These are phyloP conservation scores for Rhynchosporium graminicola DNA, from an alignment of 2,329 filamentous ascomycete genomes.

Conservation along the genomic window DNA sequence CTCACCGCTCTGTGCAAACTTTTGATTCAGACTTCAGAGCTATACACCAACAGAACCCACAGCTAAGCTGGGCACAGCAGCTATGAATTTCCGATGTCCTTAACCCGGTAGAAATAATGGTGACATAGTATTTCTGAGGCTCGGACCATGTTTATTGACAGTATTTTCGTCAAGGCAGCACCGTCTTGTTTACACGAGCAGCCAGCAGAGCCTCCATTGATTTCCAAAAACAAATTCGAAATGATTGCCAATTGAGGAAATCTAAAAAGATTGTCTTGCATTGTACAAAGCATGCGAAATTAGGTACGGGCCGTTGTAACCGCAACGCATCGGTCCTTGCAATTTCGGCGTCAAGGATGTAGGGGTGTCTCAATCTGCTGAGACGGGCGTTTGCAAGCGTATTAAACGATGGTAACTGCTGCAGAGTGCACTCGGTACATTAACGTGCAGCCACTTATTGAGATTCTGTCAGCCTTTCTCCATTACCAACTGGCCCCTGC, in stretches of 20 bases:
- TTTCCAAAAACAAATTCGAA: slow-evolving; percentile 1
- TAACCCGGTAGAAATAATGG: not conserved
- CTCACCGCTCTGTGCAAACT: too few species aligned
- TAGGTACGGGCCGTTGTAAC: slow-evolving; percentile 29
- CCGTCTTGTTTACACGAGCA: not conserved
- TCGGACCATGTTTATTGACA: slow-evolving; percentile 4
- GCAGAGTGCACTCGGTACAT: slow-evolving; percentile 1
- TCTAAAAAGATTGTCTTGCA: slow-evolving; percentile 5
- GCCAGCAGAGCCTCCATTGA: slow-evolving; percentile 26
- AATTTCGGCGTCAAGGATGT: slow-evolving; percentile 19
- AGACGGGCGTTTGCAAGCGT: slow-evolving; percentile 10
- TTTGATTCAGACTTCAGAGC: too few species aligned
- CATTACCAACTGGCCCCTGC: slow-evolving; percentile 19
- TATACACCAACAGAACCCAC: not conserved
- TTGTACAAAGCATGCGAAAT: slow-evolving; percentile 17
- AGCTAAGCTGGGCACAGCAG: not conserved
- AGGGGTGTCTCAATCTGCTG: not conserved
- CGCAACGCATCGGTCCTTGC: slow-evolving; percentile 26
- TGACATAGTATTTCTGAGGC: slow-evolving; percentile 6
- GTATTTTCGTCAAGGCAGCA: slow-evolving; percentile 9
- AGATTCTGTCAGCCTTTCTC: slow-evolving; percentile 13
- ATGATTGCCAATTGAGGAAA: not conserved
- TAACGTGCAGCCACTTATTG: slow-evolving; percentile 11
- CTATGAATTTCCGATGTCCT: not conserved
- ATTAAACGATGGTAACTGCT: slow-evolving; percentile 17